Percentiles rank a stretch among this genome's conserved stretches.
Evolutionary conservation across 768 basidiomycete species (phyloP).

Genomic region (Auriscalpium orientale): DNA sequence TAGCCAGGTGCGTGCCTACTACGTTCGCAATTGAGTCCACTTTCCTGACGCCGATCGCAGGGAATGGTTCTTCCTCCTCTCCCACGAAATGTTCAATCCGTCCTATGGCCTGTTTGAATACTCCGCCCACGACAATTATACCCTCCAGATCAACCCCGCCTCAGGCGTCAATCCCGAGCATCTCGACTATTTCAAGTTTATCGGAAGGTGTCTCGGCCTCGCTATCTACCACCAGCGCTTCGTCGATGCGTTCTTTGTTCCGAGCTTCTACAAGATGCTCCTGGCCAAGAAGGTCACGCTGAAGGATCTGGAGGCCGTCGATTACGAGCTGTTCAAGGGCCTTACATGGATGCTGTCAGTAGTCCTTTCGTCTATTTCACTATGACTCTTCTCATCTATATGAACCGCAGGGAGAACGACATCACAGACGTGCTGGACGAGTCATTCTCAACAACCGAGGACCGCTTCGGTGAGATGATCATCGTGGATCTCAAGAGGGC

Average conservation of each 20-base stretch:
- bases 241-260: conserved; percentile 73
- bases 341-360: conserved; percentile 71
- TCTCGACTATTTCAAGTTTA: conserved; percentile 76
- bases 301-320: conserved; percentile 61
- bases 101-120: conserved; percentile 80
- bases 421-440: conserved; percentile 72
- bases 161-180: conserved; percentile 73
- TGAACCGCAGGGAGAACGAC: conserved; percentile 51
- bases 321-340: conserved; percentile 61
- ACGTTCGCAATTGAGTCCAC: neutral
- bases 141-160: conserved; percentile 72
- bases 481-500: conserved; percentile 56
- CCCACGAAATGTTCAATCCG: conserved; percentile 78
- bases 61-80: conserved; percentile 83
- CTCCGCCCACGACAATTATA: conserved; percentile 73
- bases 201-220: conserved; percentile 65
- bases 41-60: conserved; percentile 26
- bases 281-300: conserved; percentile 51
- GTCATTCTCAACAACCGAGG: conserved; percentile 63
- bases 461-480: conserved; percentile 67
- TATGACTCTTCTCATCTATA: neutral
- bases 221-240: conserved; percentile 75
- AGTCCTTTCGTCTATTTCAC: neutral
- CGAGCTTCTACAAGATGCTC: conserved; percentile 77
- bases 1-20: conserved; percentile 45